Evolutionary conservation across 371 early-diverging fungal genomes (phyloP).

Genomic region (Furculomyces boomerangus): DNA sequence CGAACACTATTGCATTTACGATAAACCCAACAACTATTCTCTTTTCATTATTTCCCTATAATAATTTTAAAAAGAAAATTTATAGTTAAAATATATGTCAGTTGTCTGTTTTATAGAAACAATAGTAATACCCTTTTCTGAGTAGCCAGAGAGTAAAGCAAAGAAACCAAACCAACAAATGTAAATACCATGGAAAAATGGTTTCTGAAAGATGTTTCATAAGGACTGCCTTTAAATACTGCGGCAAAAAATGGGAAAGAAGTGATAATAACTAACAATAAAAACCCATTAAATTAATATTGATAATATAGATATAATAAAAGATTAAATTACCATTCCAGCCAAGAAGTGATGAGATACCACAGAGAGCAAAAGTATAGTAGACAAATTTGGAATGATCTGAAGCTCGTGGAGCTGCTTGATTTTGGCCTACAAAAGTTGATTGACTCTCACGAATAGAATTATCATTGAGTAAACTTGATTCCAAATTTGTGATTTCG

Average conservation of each 20-base stretch:
- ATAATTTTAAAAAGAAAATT: not conserved
- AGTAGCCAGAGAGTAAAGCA: not conserved
- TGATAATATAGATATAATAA: not conserved
- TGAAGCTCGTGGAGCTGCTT: not conserved
- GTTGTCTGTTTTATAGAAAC: not conserved
- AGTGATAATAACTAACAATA: not conserved
- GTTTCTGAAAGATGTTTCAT: not conserved
- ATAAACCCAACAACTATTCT: slow-evolving; percentile 25
- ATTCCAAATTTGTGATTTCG: too few relatives aligned
- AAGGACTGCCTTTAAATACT: not conserved
- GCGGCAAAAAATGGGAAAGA: not conserved
- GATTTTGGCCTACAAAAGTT: not conserved
- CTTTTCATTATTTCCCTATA: slow-evolving; percentile 3
- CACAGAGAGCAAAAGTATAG: slow-evolving; percentile 1
- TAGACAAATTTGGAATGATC: not conserved
- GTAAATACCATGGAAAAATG: not conserved
- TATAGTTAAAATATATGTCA: not conserved
- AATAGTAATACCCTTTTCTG: not conserved
- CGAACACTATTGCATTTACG: slow-evolving; percentile 27
- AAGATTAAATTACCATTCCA: not conserved
- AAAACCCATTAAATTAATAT: not conserved
- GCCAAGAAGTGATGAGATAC: not conserved
- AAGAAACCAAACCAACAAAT: not conserved
- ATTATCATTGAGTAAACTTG: too few relatives aligned
- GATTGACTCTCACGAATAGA: too few relatives aligned